These are phyloP conservation scores for Dillenia turbinata DNA, from an alignment of 164 flowering plant species.

Conservation along the genomic window DNA sequence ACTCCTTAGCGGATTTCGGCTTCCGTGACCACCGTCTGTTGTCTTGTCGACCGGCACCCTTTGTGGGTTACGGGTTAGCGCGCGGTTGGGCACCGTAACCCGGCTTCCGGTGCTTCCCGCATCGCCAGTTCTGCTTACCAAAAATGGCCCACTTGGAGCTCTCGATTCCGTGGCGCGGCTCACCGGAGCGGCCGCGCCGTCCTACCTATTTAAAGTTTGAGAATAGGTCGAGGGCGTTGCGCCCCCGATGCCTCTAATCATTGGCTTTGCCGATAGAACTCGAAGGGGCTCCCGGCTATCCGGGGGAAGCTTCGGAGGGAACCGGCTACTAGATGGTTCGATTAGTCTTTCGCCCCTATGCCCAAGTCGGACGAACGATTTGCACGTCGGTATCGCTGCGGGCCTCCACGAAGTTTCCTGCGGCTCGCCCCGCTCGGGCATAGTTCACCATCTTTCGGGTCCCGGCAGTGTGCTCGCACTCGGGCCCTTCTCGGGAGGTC, in stretches of 20 bases:
- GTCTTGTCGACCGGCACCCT: not conserved
- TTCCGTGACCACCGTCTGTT: slow-evolving; percentile 14
- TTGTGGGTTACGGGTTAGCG: slow-evolving; percentile 22
- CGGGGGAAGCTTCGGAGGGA: slow-evolving; percentile 20
- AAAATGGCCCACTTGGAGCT: no score
- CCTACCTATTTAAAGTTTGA: slow-evolving; percentile 24
- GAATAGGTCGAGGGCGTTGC: slow-evolving; percentile 20
- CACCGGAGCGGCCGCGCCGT: slow-evolving; percentile 14
- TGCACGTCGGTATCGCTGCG: no score
- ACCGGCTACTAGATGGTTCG: slow-evolving; percentile 19
- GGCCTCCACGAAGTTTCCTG: no score
- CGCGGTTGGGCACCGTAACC: slow-evolving; percentile 32
- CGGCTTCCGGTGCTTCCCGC: slow-evolving; percentile 22
- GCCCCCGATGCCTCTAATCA: slow-evolving; percentile 22
- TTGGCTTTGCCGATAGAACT: slow-evolving; percentile 24
- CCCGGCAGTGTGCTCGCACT: slow-evolving; percentile 1
- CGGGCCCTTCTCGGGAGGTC: not conserved
- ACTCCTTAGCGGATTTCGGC: no score
- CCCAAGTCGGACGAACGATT: no score
- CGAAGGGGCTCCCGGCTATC: slow-evolving; percentile 20
- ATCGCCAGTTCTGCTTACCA: no score
- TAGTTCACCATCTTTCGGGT: no score
- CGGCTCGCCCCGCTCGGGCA: no score
- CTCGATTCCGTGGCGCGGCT: slow-evolving; percentile 12
- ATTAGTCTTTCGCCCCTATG: slow-evolving; percentile 22